A percentile compares a stretch with the other conserved stretches of the same genome.
phyloP scores from a whole-genome alignment of 2,329 filamentous ascomycete genomes.

The Endocalyx cinctus region DNA sequence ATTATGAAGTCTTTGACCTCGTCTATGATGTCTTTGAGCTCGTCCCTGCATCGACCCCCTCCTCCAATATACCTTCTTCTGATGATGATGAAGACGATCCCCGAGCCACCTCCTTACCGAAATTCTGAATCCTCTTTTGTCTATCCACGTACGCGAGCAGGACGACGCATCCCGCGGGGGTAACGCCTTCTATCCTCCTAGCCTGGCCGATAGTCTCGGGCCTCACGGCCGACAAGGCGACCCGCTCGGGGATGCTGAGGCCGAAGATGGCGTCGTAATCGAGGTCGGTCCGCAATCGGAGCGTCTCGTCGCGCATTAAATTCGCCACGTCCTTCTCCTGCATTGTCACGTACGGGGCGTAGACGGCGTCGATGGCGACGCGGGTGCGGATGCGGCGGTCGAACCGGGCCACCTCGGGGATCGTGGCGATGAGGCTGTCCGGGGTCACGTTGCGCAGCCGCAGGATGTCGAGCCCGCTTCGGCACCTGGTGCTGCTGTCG shows the following conservation, averaged over 20 bases:
- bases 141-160: slow-evolving; percentile 60
- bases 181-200: slow-evolving; percentile 76
- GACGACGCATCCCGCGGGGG: slow-evolving; percentile 54
- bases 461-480: slow-evolving; percentile 76
- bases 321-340: slow-evolving; percentile 63
- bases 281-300: slow-evolving; percentile 67
- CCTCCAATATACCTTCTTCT: no score
- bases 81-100: no score
- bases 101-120: slow-evolving; percentile 32
- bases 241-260: slow-evolving; percentile 74
- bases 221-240: slow-evolving; percentile 61
- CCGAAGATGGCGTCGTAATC: slow-evolving; percentile 72
- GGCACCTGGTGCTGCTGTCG: slow-evolving; percentile 59
- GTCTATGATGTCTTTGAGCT: no score
- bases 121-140: slow-evolving; percentile 7
- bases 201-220: slow-evolving; percentile 90
- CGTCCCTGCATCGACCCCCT: no score
- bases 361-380: slow-evolving; percentile 76
- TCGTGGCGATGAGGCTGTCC: slow-evolving; percentile 48
- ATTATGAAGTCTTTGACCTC: no score
- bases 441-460: slow-evolving; percentile 59
- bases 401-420: slow-evolving; percentile 55
- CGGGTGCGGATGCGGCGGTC: slow-evolving; percentile 57
- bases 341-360: slow-evolving; percentile 78
- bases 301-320: slow-evolving; percentile 71